Conservation (phyloP, 306 rosid species). For the Casuarina glauca region DNA sequence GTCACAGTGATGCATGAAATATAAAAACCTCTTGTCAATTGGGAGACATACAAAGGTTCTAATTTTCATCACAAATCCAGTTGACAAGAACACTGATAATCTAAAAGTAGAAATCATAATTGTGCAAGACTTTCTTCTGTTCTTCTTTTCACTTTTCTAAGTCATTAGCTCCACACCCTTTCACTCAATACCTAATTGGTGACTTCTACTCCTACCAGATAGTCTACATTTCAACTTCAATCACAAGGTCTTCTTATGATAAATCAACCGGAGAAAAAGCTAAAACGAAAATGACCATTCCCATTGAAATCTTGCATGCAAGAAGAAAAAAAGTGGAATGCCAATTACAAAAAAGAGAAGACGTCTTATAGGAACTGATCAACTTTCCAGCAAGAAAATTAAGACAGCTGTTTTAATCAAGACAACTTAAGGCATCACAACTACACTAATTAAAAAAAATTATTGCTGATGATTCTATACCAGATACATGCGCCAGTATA, state of each 20-base stretch:
- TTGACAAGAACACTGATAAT: not conserved
- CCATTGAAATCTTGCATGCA: conserved; percentile 3
- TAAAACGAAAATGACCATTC: not conserved
- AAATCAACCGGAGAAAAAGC: not conserved
- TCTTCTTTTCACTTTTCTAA: not conserved
- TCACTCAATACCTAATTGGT: not conserved
- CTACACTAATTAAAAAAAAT: not conserved
- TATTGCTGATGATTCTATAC: not conserved
- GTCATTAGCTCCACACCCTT: not conserved
- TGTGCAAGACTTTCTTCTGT: not conserved
- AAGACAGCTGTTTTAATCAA: not conserved
- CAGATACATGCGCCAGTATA: not conserved
- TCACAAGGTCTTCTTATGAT: not conserved
- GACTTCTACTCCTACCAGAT: not conserved
- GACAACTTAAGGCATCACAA: not conserved
- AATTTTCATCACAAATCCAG: not conserved
- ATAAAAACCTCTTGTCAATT: not conserved
- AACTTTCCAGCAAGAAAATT: conserved; percentile 15
- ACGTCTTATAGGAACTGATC: conserved; percentile 8
- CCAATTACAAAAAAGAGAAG: not conserved
- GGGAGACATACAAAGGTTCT: not conserved
- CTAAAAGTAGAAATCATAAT: not conserved
- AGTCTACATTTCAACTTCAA: not conserved
- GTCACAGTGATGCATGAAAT: not conserved
- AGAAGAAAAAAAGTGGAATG: not conserved